A percentile compares a stretch with the other conserved stretches of the same genome.
Evolutionary conservation across 306 rosid genomes (phyloP).

Genomic region (Canavalia gladiata): DNA sequence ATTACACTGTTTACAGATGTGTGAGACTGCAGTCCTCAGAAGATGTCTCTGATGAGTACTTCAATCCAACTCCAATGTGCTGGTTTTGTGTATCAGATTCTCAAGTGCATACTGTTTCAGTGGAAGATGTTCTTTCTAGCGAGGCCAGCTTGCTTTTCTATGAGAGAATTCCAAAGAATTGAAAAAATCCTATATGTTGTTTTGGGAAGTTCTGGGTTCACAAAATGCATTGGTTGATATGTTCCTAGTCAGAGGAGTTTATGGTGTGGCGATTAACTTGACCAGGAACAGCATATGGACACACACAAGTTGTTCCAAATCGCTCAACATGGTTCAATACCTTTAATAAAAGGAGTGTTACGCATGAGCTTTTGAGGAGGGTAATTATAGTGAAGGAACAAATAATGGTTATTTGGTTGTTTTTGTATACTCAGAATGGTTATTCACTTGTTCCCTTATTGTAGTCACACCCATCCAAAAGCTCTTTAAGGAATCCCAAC

Average conservation of each 20-base stretch:
- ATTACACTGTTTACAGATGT: slow-evolving; percentile 90
- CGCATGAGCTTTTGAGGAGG: slow-evolving; percentile 5
- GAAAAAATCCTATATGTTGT: slow-evolving; percentile 21
- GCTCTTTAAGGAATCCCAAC: neutral
- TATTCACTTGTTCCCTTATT: neutral
- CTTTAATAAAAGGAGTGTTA: neutral
- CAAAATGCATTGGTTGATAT: slow-evolving; percentile 7
- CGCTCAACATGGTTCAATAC: neutral
- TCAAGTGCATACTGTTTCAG: slow-evolving; percentile 71
- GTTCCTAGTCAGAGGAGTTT: slow-evolving; percentile 33
- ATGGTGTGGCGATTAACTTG: slow-evolving; percentile 4
- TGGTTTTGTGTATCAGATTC: slow-evolving; percentile 95
- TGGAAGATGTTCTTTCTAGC: slow-evolving; percentile 74
- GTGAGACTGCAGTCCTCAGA: slow-evolving; percentile 49
- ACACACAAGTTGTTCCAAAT: slow-evolving; percentile 18
- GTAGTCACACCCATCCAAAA: neutral
- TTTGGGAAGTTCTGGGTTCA: slow-evolving; percentile 26
- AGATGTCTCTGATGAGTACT: slow-evolving; percentile 39
- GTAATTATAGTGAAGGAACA: slow-evolving; percentile 21
- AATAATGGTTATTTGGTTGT: neutral
- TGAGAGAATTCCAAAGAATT: slow-evolving; percentile 65
- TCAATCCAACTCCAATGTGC: slow-evolving; percentile 45
- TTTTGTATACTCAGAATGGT: neutral
- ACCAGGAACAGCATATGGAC: neutral
- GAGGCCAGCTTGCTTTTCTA: slow-evolving; percentile 97